Evolutionary conservation across 352 stramenopile species (phyloP), one percentile per base, ranked within the genome.

Genomic region (Pythium folliculosum): DNA sequence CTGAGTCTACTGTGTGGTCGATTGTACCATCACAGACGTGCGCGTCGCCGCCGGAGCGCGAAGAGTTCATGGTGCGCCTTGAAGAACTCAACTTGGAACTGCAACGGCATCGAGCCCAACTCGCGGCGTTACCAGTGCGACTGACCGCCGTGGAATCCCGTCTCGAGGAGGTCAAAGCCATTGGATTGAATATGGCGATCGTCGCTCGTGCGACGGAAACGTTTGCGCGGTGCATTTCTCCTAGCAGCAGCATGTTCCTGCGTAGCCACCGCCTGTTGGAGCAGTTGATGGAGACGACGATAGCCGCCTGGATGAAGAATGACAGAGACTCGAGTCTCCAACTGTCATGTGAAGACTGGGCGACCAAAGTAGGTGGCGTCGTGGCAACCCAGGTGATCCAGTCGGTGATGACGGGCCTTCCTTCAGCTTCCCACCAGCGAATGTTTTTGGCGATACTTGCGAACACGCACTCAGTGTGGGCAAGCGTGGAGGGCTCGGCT

Each of bases 221-320:
- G 32, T 64, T 64, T 30, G 27, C 53, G 37, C 19, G 5, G 0
- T 35, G 1, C 7, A 55, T 64, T 23, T n/a, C 27, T 43, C 48
- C 38, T 1, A 22, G 37, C 12, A 49, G 30, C 25, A 50, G 48
- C 17, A 25, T 49, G 8, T 30, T 55, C 50, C 17, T 37, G 6
- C 48, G 38, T 13, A 70, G 57, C 49, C 60, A 65, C 49, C 55
- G 64, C 0, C 64, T 57, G 19, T 61, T 55, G 21, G 55, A 70
- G 38, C 64, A 70, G 22, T 25, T 70, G 14, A 5, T 70, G 5
- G 64, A 70, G 6, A 7, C 23, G 32, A 51, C 50, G 7, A 38
- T 60, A 13, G 19, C 21, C 6, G 27, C 35, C 2, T 19, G 58
- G 14, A 30, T 63, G 21, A 52, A 58, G 8, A 44, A 63, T n/a